These are phyloP conservation scores for Sporothrix schenckii DNA, from an alignment of 2,329 filamentous ascomycete species.

Conservation along the genomic window DNA sequence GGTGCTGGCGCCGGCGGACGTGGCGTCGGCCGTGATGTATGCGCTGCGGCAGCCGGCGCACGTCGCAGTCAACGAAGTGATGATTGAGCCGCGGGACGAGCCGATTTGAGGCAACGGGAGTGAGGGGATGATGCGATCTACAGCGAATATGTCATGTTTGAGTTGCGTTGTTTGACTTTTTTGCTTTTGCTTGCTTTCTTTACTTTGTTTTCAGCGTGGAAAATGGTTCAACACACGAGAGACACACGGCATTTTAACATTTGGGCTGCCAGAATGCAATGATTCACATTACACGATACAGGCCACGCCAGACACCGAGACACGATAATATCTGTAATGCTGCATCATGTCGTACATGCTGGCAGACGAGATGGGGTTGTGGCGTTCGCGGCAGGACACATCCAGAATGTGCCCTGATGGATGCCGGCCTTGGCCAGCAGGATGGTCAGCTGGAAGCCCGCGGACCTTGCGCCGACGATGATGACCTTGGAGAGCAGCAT, in stretches of 20 bases:
- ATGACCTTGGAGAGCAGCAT: slow-evolving; percentile 33
- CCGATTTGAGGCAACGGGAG: slow-evolving; percentile 59
- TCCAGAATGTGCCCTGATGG: no score
- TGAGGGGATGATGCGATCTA: no score
- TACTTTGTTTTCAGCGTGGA: neutral
- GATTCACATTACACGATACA: neutral
- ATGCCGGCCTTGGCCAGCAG: slow-evolving; percentile 56
- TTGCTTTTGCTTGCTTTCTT: neutral
- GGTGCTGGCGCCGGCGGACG: slow-evolving; percentile 72
- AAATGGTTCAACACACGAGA: no score
- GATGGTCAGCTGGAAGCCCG: slow-evolving; percentile 53
- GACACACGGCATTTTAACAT: no score
- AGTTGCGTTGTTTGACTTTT: neutral
- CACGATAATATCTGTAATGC: no score
- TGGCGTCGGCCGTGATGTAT: slow-evolving; percentile 72
- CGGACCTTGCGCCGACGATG: slow-evolving; percentile 43
- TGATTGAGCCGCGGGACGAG: slow-evolving; percentile 78
- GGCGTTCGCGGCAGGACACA: slow-evolving; percentile 47
- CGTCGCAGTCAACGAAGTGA: slow-evolving; percentile 77
- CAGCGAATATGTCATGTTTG: neutral
- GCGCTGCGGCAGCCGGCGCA: slow-evolving; percentile 73
- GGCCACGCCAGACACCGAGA: no score
- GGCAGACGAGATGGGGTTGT: slow-evolving; percentile 37
- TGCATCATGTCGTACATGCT: no score
- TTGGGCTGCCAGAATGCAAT: no score